Percentiles rank a stretch among this genome's conserved stretches.
Conservation (phyloP, 2,329 filamentous ascomycete genomes). For the Gaeumannomyces tritici region DNA sequence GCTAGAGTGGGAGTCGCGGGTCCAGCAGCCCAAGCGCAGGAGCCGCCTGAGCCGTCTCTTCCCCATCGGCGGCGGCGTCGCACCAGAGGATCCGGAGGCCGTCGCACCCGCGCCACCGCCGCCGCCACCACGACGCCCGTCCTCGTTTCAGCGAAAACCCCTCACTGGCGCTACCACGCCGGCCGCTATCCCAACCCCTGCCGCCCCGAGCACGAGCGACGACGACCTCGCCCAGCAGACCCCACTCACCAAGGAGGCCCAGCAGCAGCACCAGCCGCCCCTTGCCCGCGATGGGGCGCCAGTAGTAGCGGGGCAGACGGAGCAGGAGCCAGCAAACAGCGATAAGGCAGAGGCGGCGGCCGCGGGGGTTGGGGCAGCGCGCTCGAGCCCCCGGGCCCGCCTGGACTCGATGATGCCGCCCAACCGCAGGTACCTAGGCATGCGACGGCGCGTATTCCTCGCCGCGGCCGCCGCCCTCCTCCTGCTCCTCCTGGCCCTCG, state of each 20-base stretch:
- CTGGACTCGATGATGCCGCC: conserved; percentile 3
- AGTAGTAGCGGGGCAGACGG: no score
- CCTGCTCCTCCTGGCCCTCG: neutral
- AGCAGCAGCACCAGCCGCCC: neutral
- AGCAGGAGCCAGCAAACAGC: neutral
- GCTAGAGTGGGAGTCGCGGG: neutral
- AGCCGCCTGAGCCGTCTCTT: neutral
- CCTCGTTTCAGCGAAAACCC: neutral
- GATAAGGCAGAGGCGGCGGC: neutral
- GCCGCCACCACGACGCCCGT: neutral
- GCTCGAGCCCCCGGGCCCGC: neutral
- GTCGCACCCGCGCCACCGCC: neutral
- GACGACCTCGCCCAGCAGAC: neutral
- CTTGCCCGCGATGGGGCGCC: no score
- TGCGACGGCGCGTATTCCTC: conserved; percentile 4
- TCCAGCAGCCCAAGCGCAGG: neutral
- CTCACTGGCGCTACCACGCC: neutral
- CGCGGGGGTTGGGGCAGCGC: no score
- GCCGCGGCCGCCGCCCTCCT: neutral
- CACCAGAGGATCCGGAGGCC: neutral
- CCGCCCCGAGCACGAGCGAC: neutral
- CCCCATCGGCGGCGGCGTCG: neutral
- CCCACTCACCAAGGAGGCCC: neutral
- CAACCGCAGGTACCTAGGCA: neutral
- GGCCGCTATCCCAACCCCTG: neutral